Evolutionary conservation across 2,329 filamentous ascomycete genomes (phyloP).

Genomic region (Colletotrichum nymphaeae): DNA sequence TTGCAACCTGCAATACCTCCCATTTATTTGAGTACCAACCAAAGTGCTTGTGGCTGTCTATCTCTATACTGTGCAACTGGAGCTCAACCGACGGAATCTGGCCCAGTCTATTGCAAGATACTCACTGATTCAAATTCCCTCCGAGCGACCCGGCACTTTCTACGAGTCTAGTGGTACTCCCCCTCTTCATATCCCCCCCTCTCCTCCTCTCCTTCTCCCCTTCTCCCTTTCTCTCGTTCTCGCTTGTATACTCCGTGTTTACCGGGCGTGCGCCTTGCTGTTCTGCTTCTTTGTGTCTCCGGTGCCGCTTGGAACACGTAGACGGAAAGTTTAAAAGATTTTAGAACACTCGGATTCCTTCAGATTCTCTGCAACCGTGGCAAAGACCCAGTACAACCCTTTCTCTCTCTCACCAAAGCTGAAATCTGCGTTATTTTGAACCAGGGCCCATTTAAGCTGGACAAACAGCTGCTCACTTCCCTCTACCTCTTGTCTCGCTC

Average conservation of each 20-base stretch:
- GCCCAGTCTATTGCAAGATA: neutral
- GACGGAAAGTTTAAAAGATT: neutral
- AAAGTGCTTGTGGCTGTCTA: neutral
- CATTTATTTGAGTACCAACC: neutral
- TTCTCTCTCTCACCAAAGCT: neutral
- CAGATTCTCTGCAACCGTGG: neutral
- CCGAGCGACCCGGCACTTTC: constrained; percentile 7
- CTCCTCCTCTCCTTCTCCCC: too few relatives aligned
- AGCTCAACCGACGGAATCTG: neutral
- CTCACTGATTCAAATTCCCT: neutral
- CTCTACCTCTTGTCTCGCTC: neutral
- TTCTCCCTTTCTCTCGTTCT: neutral
- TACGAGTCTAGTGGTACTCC: neutral
- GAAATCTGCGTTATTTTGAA: neutral
- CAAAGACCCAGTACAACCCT: neutral
- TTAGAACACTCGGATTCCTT: neutral
- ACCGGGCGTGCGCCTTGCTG: neutral
- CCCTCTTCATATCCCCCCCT: too few relatives aligned
- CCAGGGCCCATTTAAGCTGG: neutral
- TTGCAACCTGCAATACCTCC: neutral
- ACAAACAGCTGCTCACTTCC: neutral
- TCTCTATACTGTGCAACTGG: neutral
- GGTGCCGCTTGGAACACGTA: neutral
- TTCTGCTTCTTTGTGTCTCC: neutral
- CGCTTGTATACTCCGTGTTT: neutral